These are phyloP conservation scores for Orychophragmus violaceus DNA, from an alignment of 345 rosid genomes.

Conservation along the genomic window DNA sequence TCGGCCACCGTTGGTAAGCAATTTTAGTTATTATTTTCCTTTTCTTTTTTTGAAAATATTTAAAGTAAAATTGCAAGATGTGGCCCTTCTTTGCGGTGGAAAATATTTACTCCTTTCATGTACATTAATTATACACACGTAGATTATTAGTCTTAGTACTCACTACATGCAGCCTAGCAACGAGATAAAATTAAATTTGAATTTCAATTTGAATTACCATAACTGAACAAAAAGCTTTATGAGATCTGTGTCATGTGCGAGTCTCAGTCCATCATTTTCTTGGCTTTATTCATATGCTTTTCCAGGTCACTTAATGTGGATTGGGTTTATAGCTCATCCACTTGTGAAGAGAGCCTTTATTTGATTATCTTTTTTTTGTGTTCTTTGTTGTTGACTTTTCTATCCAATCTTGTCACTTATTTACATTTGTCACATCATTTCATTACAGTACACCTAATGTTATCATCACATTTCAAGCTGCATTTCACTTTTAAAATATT, in stretches of 20 bases:
- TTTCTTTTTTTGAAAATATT: background rate
- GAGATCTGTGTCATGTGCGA: background rate
- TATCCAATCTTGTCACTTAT: background rate
- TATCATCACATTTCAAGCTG: background rate
- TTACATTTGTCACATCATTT: background rate
- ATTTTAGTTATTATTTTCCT: background rate
- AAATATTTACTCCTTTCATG: background rate
- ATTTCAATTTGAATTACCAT: conserved; percentile 7
- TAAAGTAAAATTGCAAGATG: background rate
- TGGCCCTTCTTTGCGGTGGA: conserved; percentile 14
- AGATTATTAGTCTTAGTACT: conserved; percentile 10
- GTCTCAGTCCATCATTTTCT: conserved; percentile 10
- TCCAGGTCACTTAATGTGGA: background rate
- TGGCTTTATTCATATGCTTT: conserved; percentile 16
- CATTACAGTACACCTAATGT: conserved; percentile 1
- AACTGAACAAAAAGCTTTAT: background rate
- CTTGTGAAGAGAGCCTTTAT: conserved; percentile 10
- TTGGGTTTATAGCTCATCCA: conserved; percentile 18
- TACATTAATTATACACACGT: conserved; percentile 9
- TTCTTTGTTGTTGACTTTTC: conserved; percentile 16
- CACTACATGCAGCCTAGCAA: background rate
- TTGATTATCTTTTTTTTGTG: background rate
- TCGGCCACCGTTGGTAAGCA: conserved; percentile 86
- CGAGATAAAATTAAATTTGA: background rate
- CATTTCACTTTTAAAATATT: background rate